These are phyloP conservation scores for Paecilomyces niveus DNA, from an alignment of 2,329 filamentous ascomycete genomes.

Conservation along the genomic window DNA sequence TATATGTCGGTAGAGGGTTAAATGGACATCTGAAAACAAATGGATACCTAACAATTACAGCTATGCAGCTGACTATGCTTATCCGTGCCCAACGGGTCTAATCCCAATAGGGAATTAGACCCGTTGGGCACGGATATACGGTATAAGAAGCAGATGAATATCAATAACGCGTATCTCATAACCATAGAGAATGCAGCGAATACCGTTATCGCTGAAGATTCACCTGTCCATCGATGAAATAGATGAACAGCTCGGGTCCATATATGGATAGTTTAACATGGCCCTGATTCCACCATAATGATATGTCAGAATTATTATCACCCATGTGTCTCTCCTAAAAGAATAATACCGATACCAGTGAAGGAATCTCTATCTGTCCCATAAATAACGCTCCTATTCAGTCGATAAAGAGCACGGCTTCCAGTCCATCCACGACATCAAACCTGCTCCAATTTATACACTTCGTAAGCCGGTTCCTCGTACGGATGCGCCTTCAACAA, in stretches of 20 bases:
- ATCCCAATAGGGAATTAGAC: no score
- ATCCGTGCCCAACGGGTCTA: no score
- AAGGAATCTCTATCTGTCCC: neutral
- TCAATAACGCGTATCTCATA: neutral
- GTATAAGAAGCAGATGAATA: neutral
- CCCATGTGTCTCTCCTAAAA: neutral
- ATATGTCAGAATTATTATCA: neutral
- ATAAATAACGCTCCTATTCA: neutral
- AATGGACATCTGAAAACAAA: no score
- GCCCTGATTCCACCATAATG: neutral
- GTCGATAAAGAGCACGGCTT: neutral
- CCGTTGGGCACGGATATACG: no score
- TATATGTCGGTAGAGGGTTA: neutral
- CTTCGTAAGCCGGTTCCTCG: slow-evolving; percentile 39
- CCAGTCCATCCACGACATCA: slow-evolving; percentile 10
- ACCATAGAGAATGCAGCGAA: neutral
- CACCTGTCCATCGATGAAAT: neutral
- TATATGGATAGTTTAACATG: neutral
- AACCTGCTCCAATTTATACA: slow-evolving; percentile 37
- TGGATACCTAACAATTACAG: no score
- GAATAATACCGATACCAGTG: neutral
- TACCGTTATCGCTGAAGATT: neutral
- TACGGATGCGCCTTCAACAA: slow-evolving; percentile 39
- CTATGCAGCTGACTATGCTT: no score
- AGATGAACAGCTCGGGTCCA: neutral